Evolutionary conservation across 306 rosid genomes (phyloP).

Genomic region (Gynostemma pentaphyllum): DNA sequence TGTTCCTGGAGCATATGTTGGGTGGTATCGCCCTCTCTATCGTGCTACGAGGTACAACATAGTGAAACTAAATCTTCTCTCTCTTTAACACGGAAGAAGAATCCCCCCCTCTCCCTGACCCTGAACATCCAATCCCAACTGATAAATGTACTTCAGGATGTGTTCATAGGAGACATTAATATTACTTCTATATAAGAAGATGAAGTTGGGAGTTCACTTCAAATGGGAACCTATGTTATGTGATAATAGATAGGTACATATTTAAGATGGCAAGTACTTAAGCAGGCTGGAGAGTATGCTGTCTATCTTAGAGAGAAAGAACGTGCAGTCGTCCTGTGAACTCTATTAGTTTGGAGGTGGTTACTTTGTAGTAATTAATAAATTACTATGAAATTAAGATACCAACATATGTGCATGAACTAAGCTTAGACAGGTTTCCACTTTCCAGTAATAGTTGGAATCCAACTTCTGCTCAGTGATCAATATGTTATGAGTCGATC

Average conservation of each 20-base stretch:
- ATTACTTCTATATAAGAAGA: not conserved
- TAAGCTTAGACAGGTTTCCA: too few species aligned
- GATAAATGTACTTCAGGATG: not conserved
- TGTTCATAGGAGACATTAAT: not conserved
- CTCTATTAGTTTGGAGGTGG: not conserved
- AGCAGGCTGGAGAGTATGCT: not conserved
- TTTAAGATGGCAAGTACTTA: not conserved
- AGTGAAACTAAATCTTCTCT: not conserved
- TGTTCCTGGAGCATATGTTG: conserved; percentile 62
- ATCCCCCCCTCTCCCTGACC: not conserved
- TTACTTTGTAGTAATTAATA: not conserved
- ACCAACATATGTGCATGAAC: too few species aligned
- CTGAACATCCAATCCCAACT: not conserved
- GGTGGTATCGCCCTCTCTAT: conserved; percentile 99
- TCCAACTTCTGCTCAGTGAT: not conserved
- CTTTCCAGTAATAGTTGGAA: too few species aligned
- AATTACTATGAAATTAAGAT: not conserved
- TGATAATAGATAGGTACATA: not conserved
- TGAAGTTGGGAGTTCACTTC: not conserved
- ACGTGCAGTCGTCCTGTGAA: not conserved
- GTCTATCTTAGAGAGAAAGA: not conserved
- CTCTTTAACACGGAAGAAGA: not conserved
- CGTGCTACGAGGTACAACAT: conserved; percentile 72
- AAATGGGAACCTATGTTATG: not conserved
- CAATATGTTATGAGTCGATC: not conserved